Percentiles rank a stretch among this genome's conserved stretches.
Conservation (phyloP, 345 rosid genomes). For the Melastoma malabathricum region DNA sequence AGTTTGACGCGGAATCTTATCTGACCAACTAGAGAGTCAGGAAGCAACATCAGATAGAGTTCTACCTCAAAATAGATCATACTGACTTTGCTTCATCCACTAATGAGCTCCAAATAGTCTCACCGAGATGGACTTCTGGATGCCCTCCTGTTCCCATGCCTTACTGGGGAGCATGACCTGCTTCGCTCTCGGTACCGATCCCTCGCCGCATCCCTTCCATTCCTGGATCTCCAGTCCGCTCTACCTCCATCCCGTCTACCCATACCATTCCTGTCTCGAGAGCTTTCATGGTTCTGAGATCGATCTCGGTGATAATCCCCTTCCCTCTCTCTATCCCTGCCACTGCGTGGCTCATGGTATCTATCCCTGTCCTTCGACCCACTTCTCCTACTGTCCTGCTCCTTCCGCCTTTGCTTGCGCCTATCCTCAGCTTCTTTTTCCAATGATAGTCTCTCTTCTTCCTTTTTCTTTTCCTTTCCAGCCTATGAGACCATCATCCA, state of each 20-base stretch:
- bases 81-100: slow-evolving; percentile 41
- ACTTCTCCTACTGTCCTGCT: slow-evolving; percentile 41
- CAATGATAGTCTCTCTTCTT: slow-evolving; percentile 63
- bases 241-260: slow-evolving; percentile 43
- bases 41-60: slow-evolving; percentile 34
- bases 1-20: too few species aligned
- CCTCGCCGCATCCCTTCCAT: slow-evolving; percentile 54
- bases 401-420: slow-evolving; percentile 64
- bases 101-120: slow-evolving; percentile 37
- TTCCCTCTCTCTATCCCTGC: slow-evolving; percentile 30
- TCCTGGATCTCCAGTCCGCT: slow-evolving; percentile 56
- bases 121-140: slow-evolving; percentile 66
- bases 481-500: slow-evolving; percentile 31
- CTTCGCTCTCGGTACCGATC: slow-evolving; percentile 47
- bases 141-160: slow-evolving; percentile 58
- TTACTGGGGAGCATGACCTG: slow-evolving; percentile 79
- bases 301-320: slow-evolving; percentile 45
- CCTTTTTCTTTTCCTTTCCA: slow-evolving; percentile 72
- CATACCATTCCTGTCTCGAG: slow-evolving; percentile 44
- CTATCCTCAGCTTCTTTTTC: slow-evolving; percentile 82
- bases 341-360: slow-evolving; percentile 18
- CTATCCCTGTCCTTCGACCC: slow-evolving; percentile 66
- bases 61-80: slow-evolving; percentile 55
- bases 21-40: slow-evolving; percentile 22
- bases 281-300: slow-evolving; percentile 43